Base-by-base conservation (phyloP, 805 yeast species). In the Starmerella floricola region DNA sequence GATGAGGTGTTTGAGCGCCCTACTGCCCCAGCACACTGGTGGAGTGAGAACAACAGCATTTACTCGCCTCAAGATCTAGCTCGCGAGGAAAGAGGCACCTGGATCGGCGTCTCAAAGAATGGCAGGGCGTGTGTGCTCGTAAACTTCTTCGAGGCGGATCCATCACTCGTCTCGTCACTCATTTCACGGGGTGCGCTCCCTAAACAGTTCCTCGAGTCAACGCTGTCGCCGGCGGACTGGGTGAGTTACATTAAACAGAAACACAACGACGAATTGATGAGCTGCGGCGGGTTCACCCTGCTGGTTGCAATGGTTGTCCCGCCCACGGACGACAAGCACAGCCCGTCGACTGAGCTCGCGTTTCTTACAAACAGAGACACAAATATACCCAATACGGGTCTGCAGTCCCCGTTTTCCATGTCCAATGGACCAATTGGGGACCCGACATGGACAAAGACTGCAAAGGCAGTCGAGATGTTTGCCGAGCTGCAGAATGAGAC, bases 1-100 rank as follows among this genome's bases (percentile, higher is more conserved):
- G 98, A 91, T 57, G 98, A 91, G 59, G 82, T 64, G 53, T 76
- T 81, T 56, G 71, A 67, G 34, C 63, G 98, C 38, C 76, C 78
- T 2, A 88, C 97, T 0, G 68, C 71, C 40, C 55, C 59, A n/a
- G 78, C 88, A 30, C 53, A 57, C 40, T 50, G 66, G 47, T 62
- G 68, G 66, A 38, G 41, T 41, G 59, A 65, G 44, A 42, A 61
- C 46, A 61, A 64, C 38, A 58, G 55, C 10, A 62, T 79, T 1
- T 56, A 84, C 10, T 71, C 80, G 6, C 96, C 96, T 0, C 62
- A 69, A 30, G 96, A 88, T 58, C 58, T 81, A 52, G 84, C 78
- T 1, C 60, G 86, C 28, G 61, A 66, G 1, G 86, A 76, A 42
- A 83, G 74, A 48, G 96, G 98, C 1, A 83, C 96, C 0, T 91